phyloP scores from a whole-genome alignment of 139 green algal genomes.

The Prasinococcaceae sp. region DNA sequence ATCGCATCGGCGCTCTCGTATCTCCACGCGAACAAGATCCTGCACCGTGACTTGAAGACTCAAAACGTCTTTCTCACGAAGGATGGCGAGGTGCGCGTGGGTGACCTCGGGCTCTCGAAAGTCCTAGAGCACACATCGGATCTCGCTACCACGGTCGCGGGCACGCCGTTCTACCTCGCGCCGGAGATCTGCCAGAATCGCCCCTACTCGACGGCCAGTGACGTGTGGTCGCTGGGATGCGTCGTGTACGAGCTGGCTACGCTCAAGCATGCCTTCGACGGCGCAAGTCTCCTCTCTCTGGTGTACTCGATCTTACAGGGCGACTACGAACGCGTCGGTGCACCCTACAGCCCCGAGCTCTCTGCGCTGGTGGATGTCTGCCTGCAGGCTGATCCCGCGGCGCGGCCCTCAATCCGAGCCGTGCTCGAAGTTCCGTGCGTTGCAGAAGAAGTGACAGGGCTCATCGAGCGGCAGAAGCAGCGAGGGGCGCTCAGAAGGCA shows the following conservation, averaged over 20 bases:
- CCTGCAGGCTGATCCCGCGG: no score
- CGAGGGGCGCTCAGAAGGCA: no score
- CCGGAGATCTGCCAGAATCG: slow-evolving; percentile 18
- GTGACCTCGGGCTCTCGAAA: slow-evolving; percentile 19
- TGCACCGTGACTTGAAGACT: slow-evolving; percentile 26
- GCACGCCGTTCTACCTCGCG: slow-evolving; percentile 16
- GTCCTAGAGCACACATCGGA: slow-evolving; percentile 15
- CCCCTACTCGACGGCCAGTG: slow-evolving; percentile 12
- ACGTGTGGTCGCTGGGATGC: slow-evolving; percentile 16
- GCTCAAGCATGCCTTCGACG: slow-evolving; percentile 23
- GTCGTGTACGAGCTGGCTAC: slow-evolving; percentile 23
- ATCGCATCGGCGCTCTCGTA: slow-evolving; percentile 15
- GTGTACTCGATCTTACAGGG: slow-evolving; percentile 19
- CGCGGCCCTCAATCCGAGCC: no score
- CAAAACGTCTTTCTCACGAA: slow-evolving; percentile 21
- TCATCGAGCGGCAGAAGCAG: no score
- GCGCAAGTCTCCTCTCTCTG: slow-evolving; percentile 16
- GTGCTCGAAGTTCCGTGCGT: no score
- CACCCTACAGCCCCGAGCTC: no score
- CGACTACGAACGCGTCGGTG: no score
- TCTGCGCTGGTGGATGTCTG: no score
- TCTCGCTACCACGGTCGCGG: slow-evolving; percentile 18
- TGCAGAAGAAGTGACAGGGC: no score
- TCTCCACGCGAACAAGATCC: slow-evolving; percentile 13
- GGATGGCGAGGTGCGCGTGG: slow-evolving; percentile 12